Percentiles rank a stretch among this genome's conserved stretches.
Evolutionary conservation across 768 basidiomycete species (phyloP).

Genomic region (Lactarius deliciosus): DNA sequence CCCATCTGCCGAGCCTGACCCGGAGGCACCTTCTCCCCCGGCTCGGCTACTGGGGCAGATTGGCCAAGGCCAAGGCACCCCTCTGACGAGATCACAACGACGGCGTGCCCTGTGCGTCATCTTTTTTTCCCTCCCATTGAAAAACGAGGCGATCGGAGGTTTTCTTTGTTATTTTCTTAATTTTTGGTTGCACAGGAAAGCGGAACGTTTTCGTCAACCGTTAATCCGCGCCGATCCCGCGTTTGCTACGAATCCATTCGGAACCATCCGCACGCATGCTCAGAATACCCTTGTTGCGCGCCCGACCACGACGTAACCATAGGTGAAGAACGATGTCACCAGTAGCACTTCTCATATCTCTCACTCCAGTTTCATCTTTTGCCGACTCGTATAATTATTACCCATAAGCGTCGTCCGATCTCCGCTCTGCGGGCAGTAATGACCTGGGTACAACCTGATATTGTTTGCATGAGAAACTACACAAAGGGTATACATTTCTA

Average conservation of each 20-base stretch:
- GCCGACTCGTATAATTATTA: not conserved
- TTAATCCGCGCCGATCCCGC: constrained; percentile 64
- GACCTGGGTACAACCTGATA: not conserved
- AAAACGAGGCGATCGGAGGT: constrained; percentile 11
- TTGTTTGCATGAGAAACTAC: constrained; percentile 23
- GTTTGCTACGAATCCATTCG: constrained; percentile 69
- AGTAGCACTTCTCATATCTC: not conserved
- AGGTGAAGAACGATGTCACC: not conserved
- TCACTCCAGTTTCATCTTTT: constrained; percentile 8
- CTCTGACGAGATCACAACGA: constrained; percentile 64
- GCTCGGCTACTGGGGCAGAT: constrained; percentile 54
- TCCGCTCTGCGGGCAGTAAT: not conserved
- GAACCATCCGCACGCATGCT: constrained; percentile 76
- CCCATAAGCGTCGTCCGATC: constrained; percentile 1
- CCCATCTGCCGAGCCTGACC: not conserved
- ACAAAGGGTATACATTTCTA: constrained; percentile 26
- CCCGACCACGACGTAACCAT: constrained; percentile 26
- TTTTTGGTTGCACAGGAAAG: constrained; percentile 44
- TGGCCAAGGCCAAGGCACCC: constrained; percentile 58
- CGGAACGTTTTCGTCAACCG: constrained; percentile 69
- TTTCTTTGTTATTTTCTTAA: constrained; percentile 8
- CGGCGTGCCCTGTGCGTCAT: constrained; percentile 63
- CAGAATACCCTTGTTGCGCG: constrained; percentile 72
- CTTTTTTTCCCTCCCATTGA: not conserved
- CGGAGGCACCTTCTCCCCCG: constrained; percentile 5